Evolutionary conservation across 345 rosid genomes (phyloP), one percentile per base, ranked within the genome.

Genomic region (Rhodamnia rubescens): DNA sequence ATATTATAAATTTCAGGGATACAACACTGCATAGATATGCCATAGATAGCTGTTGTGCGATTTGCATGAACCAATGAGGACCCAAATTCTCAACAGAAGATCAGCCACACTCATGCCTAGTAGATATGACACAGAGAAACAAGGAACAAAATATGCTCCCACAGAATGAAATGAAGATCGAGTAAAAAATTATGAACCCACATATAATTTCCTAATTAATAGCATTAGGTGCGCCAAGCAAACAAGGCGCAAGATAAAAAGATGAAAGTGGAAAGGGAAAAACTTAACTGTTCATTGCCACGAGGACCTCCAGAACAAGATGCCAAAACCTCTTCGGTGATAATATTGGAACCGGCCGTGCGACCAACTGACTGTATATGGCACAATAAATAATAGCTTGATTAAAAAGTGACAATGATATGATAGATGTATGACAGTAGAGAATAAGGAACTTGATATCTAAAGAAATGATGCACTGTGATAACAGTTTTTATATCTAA

Each of bases 211-310:
- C 80, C 26, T 69, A 4, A 69, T 36, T 36, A 69, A 36, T 22
- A 69, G 80, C 80, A 69, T 69, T 69, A 69, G 26, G 47, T 36
- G 80, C 1, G 26, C 80, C 80, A 69, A 36, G 80, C 13, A 36
- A 13, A 69, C 80, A 69, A 69, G 47, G 26, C 0, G 2, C 47
- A 18, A 69, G 80, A 69, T 36, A 36, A 9, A 42, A 69, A 69
- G 47, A 69, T 69, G 47, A 36, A 69, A 57, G 14, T 26, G 27
- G 21, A 26, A 84, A 42, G 32, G 32, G 44, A 29, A 80, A 85
- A 69, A 88, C 91, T 88, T 92, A 90, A 97, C 98, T 95, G 99
- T 91, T 97, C 97, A 89, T 91, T 97, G 85, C 98, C 95, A 87
- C 95, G 93, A 29, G 93, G 94, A 86, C 97, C 95, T 52, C 85